A percentile compares a stretch with the other conserved stretches of the same genome.
Conservation (phyloP, 495 filamentous ascomycete genomes). For the Aspergillus saccharolyticus region DNA sequence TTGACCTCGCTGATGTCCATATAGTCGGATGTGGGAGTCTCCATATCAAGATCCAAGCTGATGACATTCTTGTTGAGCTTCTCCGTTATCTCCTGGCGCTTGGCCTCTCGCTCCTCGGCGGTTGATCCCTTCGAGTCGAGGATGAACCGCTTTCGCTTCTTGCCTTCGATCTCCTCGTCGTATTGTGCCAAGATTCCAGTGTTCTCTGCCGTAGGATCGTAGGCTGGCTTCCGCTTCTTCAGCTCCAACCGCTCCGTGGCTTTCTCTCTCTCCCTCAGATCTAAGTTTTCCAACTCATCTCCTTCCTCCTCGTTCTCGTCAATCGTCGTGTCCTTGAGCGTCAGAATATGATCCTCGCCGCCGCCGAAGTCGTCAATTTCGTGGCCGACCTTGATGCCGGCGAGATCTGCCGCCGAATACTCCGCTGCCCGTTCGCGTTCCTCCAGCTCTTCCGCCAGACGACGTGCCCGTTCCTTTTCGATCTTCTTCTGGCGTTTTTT, state of each 20-base stretch:
- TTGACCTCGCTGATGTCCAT: slow-evolving; percentile 80
- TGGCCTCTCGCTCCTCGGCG: slow-evolving; percentile 56
- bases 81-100: slow-evolving; percentile 51
- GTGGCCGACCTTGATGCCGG: slow-evolving; percentile 88
- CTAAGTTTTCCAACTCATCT: slow-evolving; percentile 85
- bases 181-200: slow-evolving; percentile 77
- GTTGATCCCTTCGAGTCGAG: slow-evolving; percentile 70
- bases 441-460: slow-evolving; percentile 69
- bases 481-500: slow-evolving; percentile 93
- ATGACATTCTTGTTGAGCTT: slow-evolving; percentile 64
- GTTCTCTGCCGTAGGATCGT: slow-evolving; percentile 71
- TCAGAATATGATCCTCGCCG: slow-evolving; percentile 75
- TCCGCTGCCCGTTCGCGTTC: slow-evolving; percentile 52
- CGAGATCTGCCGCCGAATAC: slow-evolving; percentile 79
- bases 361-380: slow-evolving; percentile 72
- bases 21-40: slow-evolving; percentile 75
- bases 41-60: slow-evolving; percentile 66
- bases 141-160: slow-evolving; percentile 84
- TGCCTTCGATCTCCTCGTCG: slow-evolving; percentile 90
- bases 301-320: slow-evolving; percentile 83
- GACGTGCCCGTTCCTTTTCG: slow-evolving; percentile 65
- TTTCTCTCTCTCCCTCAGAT: slow-evolving; percentile 72
- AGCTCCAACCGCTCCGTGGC: slow-evolving; percentile 70
- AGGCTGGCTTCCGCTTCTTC: slow-evolving; percentile 88
- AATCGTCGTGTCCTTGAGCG: slow-evolving; percentile 83